These are phyloP conservation scores for Saccharomyces mikatae DNA, from an alignment of 805 yeast genomes.

Conservation along the genomic window DNA sequence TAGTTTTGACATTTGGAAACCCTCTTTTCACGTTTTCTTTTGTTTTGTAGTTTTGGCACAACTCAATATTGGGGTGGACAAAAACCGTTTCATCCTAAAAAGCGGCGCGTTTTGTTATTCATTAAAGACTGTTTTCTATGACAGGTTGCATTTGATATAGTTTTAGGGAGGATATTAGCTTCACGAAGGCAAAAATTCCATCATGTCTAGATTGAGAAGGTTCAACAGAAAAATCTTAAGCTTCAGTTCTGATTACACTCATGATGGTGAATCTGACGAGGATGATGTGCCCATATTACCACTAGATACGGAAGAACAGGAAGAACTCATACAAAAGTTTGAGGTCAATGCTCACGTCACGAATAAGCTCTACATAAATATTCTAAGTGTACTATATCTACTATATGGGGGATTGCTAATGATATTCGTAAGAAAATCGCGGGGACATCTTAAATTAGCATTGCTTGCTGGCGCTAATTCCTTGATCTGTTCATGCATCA, in stretches of 20 bases:
- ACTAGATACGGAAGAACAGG: constrained; percentile 29
- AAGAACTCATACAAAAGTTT: constrained; percentile 21
- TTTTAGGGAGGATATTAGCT: neutral
- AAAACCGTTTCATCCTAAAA: neutral
- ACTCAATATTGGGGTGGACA: neutral
- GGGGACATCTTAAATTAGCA: constrained; percentile 7
- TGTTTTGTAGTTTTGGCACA: neutral
- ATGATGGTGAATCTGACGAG: constrained; percentile 7
- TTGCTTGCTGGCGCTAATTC: constrained; percentile 18
- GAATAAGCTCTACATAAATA: constrained; percentile 15
- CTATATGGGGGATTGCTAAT: constrained; percentile 20
- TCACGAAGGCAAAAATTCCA: neutral
- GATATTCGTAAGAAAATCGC: constrained; percentile 13
- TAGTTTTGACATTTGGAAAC: neutral
- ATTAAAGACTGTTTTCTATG: neutral
- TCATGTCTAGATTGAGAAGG: constrained; percentile 22
- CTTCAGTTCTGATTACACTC: neutral
- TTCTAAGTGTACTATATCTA: constrained; percentile 15
- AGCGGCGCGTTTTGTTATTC: neutral
- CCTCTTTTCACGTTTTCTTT: neutral
- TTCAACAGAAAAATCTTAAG: constrained; percentile 11
- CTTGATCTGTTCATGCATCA: constrained; percentile 20
- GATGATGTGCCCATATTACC: constrained; percentile 13
- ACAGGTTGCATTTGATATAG: neutral
- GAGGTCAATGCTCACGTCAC: constrained; percentile 16